Base-by-base conservation (phyloP, 768 basidiomycete genomes). In the Coprinopsis sp. region DNA sequence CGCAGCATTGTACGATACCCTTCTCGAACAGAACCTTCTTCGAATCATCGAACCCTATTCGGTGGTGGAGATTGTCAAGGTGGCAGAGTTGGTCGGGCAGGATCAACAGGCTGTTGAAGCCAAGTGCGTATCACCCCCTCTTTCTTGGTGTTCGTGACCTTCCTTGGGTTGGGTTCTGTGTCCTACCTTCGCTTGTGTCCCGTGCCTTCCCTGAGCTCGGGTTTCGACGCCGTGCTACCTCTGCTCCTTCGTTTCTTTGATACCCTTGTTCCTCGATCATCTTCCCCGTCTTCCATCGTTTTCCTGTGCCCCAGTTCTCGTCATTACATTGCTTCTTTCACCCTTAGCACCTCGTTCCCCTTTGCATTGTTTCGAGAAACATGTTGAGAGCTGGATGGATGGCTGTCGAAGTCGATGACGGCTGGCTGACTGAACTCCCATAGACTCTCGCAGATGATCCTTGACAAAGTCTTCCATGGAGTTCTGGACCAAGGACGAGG, bases 401-500 rank as follows among this genome's bases (percentile, higher is more conserved):
- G 12, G 10, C 41, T 19, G n/a, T n/a, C n/a, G n/a, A n/a, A n/a
- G n/a, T n/a, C n/a, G n/a, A n/a, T n/a, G n/a, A n/a, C n/a, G n/a
- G n/a, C 41, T 27, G 6, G 16, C 13, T 23, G 22, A 16, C 11
- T n/a, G 23, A 29, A 13, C 21, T 6, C 33, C 18, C 16, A n/a
- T 25, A 95, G 94, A 62, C 69, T 98, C 22, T 92, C 89, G 24
- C 95, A 99, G 62, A 98, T 99, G 95, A 99, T 98, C 51, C 71
- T 97, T 29, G 95, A 97, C 67, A 94, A 94, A 56, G 81, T 94
- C 2, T 79, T 98, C 52, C 79, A 91, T 51, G 95, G 95, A 4
- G 93, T 99, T 1, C 74, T 99, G n/a, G 95, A 98, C 62, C 95
- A 98, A 63, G 92, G 91, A 22, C 78, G 90, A 2, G 93, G 93